These are phyloP conservation scores for Ustilago lituana DNA, from an alignment of 1,284 basidiomycete genomes.

Conservation along the genomic window DNA sequence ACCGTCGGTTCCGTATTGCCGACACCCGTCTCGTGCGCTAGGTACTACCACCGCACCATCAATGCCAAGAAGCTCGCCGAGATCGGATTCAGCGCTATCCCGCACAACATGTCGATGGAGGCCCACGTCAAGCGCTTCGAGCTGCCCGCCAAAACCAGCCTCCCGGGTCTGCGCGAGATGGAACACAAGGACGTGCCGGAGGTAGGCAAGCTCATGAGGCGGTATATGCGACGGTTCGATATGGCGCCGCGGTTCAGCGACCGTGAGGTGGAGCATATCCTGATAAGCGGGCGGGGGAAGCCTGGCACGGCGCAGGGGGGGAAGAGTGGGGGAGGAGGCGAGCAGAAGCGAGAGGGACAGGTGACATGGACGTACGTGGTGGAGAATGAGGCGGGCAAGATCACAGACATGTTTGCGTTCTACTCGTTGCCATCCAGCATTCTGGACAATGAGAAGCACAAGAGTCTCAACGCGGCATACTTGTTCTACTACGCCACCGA, in stretches of 20 bases:
- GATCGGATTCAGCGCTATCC: conserved; percentile 81
- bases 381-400: conserved; percentile 83
- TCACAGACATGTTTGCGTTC: conserved; percentile 97
- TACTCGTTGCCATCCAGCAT: conserved; percentile 94
- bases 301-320: conserved; percentile 61
- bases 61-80: conserved; percentile 93
- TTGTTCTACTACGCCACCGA: conserved; percentile 83
- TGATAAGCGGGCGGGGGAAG: conserved; percentile 83
- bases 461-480: conserved; percentile 84
- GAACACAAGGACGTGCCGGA: conserved; percentile 78
- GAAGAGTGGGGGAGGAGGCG: conserved; percentile 67
- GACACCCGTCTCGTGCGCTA: conserved; percentile 66
- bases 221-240: conserved; percentile 86
- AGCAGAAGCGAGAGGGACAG: conserved; percentile 70
- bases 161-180: conserved; percentile 81
- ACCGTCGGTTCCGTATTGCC: conserved; percentile 72
- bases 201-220: conserved; percentile 79
- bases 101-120: conserved; percentile 57
- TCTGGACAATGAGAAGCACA: conserved; percentile 72
- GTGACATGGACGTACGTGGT: conserved; percentile 97
- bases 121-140: conserved; percentile 50
- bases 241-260: conserved; percentile 81
- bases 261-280: conserved; percentile 86
- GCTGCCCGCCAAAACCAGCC: conserved; percentile 33
- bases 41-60: conserved; percentile 91